Conservation (phyloP, 352 stramenopile genomes). For the Elongisporangium undulatum region DNA sequence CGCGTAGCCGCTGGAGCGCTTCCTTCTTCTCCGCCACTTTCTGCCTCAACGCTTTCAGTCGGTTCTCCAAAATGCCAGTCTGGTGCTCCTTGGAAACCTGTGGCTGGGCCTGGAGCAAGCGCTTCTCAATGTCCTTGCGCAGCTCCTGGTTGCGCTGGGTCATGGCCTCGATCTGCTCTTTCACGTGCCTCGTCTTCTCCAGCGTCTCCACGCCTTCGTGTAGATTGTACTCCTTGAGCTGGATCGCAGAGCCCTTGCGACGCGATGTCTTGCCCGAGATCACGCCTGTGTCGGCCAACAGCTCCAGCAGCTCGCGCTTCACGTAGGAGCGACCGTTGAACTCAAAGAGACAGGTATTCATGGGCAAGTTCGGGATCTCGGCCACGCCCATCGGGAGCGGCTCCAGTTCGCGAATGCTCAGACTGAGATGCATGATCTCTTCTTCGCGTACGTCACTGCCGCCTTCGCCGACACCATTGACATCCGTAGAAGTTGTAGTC, state of each 20-base stretch:
- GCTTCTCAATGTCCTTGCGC: slow-evolving; percentile 48
- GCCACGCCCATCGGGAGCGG: slow-evolving; percentile 51
- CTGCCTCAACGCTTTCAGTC: slow-evolving; percentile 37
- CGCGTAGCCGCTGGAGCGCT: slow-evolving; percentile 46
- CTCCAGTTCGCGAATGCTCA: slow-evolving; percentile 67
- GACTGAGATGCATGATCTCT: slow-evolving; percentile 53
- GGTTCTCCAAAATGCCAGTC: slow-evolving; percentile 35
- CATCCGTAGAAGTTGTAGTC: slow-evolving; percentile 4
- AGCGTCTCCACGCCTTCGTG: slow-evolving; percentile 70
- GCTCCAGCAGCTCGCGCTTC: slow-evolving; percentile 61
- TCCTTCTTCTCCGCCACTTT: slow-evolving; percentile 55
- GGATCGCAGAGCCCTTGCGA: slow-evolving; percentile 71
- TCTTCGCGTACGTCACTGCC: slow-evolving; percentile 28
- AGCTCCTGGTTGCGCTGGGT: slow-evolving; percentile 34
- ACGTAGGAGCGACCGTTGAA: slow-evolving; percentile 65
- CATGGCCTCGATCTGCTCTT: slow-evolving; percentile 43
- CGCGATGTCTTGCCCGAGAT: slow-evolving; percentile 64
- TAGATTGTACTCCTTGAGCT: slow-evolving; percentile 74
- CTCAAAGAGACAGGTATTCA: slow-evolving; percentile 82
- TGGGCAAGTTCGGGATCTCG: slow-evolving; percentile 63
- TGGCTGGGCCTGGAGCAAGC: slow-evolving; percentile 31
- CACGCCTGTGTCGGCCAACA: slow-evolving; percentile 59
- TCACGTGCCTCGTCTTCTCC: slow-evolving; percentile 42
- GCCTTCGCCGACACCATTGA: slow-evolving; percentile 9
- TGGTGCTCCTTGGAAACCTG: slow-evolving; percentile 45